Conservation (phyloP, 2,329 filamentous ascomycete genomes). For the Stagonosporopsis tanaceti region DNA sequence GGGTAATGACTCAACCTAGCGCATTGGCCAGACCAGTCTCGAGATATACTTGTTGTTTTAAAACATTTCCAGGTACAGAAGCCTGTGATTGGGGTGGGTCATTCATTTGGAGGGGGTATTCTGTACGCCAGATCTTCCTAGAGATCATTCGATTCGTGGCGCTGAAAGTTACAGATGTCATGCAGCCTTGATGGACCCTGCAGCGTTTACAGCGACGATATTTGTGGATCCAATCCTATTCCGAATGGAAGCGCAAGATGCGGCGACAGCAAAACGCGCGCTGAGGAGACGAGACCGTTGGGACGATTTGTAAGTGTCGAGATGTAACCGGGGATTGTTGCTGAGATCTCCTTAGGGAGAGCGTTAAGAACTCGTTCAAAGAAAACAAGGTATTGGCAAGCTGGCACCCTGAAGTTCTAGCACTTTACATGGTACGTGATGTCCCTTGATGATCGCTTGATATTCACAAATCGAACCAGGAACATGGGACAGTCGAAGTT, state of each 20-base stretch:
- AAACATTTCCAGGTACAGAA: not conserved
- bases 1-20: not conserved
- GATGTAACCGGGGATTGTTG: not conserved
- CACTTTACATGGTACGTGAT: too few species aligned
- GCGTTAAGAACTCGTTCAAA: not conserved
- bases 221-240: conserved; percentile 3
- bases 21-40: not conserved
- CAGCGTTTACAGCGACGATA: not conserved
- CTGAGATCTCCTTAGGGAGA: not conserved
- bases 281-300: not conserved
- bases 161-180: not conserved
- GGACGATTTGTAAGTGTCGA: not conserved
- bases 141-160: not conserved
- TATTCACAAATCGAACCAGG: too few species aligned
- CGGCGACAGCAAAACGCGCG: not conserved
- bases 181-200: not conserved
- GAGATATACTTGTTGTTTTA: not conserved
- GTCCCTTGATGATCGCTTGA: too few species aligned
- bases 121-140: not conserved
- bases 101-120: not conserved
- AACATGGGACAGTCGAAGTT: too few species aligned
- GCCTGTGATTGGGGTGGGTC: not conserved
- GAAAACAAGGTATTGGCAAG: not conserved
- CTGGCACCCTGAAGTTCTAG: not conserved
- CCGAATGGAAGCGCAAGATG: not conserved